Percentiles rank a stretch among this genome's conserved stretches.
phyloP scores from a whole-genome alignment of 208 protist species.

The Leishmania tarentolae region DNA sequence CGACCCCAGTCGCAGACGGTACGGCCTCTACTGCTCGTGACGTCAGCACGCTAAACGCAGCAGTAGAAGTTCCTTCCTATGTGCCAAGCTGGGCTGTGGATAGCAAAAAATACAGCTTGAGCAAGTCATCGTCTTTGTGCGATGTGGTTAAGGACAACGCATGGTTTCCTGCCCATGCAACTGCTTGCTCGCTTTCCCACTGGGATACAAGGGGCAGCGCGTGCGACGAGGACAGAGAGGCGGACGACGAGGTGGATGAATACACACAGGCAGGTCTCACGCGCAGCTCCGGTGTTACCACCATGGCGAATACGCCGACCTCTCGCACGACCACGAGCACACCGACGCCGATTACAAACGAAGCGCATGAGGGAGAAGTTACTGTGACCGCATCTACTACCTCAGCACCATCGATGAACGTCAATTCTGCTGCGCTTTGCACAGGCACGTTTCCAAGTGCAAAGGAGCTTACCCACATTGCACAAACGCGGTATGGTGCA shows the following conservation, averaged over 20 bases:
- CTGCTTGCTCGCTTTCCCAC: neutral
- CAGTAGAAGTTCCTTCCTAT: conserved; percentile 5
- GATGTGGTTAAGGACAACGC: neutral
- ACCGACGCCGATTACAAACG: neutral
- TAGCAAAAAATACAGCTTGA: neutral
- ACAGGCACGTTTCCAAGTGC: neutral
- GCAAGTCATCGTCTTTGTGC: neutral
- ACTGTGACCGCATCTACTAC: neutral
- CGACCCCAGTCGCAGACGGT: neutral
- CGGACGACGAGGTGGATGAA: conserved; percentile 19
- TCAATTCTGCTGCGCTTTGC: neutral
- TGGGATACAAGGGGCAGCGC: neutral
- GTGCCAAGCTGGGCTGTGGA: conserved; percentile 19
- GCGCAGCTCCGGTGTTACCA: conserved; percentile 12
- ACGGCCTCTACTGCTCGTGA: neutral
- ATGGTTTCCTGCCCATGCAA: neutral
- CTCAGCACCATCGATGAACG: neutral
- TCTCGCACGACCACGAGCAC: conserved; percentile 14
- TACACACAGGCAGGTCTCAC: conserved; percentile 24
- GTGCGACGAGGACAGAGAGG: conserved; percentile 13
- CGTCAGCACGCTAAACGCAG: neutral
- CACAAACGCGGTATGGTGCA: conserved; percentile 20
- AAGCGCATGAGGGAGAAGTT: neutral
- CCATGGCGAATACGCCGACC: conserved; percentile 8
- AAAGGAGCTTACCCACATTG: conserved; percentile 21